Conservation (phyloP, 768 basidiomycete species). For the Daedalea quercina region DNA sequence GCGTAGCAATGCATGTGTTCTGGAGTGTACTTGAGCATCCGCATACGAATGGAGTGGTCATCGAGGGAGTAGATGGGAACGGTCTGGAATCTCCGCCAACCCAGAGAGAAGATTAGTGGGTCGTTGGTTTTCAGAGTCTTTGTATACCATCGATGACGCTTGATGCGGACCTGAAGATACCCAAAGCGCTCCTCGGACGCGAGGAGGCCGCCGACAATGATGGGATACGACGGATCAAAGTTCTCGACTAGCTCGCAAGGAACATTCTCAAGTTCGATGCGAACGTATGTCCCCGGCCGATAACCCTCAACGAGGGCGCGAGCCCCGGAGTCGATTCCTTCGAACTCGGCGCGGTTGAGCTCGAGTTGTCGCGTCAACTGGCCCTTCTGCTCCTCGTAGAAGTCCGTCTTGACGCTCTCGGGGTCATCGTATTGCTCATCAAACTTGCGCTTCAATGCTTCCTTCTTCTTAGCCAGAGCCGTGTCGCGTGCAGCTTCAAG, state of each 20-base stretch:
- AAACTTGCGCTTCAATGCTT: slow-evolving; percentile 87
- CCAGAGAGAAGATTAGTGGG: slow-evolving; percentile 93
- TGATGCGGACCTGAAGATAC: slow-evolving; percentile 91
- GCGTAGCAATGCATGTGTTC: slow-evolving; percentile 99
- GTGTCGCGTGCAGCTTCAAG: slow-evolving; percentile 34
- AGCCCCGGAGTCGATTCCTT: slow-evolving; percentile 64
- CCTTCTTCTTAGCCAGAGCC: slow-evolving; percentile 82
- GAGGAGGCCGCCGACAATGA: slow-evolving; percentile 88
- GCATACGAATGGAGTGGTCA: slow-evolving; percentile 97
- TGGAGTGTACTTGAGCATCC: slow-evolving; percentile 99
- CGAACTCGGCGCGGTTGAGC: slow-evolving; percentile 83
- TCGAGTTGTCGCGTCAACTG: slow-evolving; percentile 82
- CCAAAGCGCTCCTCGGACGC: slow-evolving; percentile 89
- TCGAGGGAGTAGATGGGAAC: slow-evolving; percentile 95
- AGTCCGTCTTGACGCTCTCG: slow-evolving; percentile 70
- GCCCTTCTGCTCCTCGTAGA: slow-evolving; percentile 88
- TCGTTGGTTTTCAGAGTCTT: slow-evolving; percentile 95
- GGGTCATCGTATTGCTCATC: slow-evolving; percentile 96
- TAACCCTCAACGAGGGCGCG: slow-evolving; percentile 86
- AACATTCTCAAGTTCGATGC: slow-evolving; percentile 78
- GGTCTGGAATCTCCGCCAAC: slow-evolving; percentile 95
- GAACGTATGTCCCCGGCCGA: slow-evolving; percentile 86
- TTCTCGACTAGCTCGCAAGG: slow-evolving; percentile 90
- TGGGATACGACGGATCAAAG: slow-evolving; percentile 88
- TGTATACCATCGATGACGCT: slow-evolving; percentile 91